phyloP scores from a whole-genome alignment of 495 filamentous ascomycete species.

The Penicillium coffeae region DNA sequence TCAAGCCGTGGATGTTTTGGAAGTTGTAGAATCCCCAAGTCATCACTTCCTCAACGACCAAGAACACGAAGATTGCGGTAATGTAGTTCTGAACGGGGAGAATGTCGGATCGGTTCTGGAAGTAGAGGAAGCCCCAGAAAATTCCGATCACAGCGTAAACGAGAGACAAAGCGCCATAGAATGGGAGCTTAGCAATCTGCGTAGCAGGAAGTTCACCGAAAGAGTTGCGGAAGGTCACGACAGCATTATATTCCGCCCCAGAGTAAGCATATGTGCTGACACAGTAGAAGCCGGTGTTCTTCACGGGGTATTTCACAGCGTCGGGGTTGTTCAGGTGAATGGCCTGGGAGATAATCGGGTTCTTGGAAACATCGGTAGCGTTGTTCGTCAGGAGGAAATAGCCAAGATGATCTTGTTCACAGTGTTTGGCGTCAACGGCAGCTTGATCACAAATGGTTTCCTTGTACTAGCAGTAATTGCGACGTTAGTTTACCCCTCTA shows the following conservation, averaged over 20 bases:
- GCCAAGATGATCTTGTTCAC: constrained; percentile 71
- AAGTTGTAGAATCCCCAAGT: constrained; percentile 98
- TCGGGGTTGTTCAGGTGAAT: constrained; percentile 73
- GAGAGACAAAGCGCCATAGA: constrained; percentile 93
- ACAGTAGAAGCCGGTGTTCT: constrained; percentile 94
- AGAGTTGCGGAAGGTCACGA: constrained; percentile 89
- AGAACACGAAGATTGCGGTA: constrained; percentile 91
- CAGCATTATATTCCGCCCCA: constrained; percentile 62
- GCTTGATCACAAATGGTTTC: constrained; percentile 72
- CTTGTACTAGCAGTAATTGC: constrained; percentile 43
- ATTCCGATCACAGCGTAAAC: constrained; percentile 82
- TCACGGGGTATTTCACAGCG: constrained; percentile 75
- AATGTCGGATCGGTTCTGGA: constrained; percentile 90
- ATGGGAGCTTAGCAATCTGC: constrained; percentile 95
- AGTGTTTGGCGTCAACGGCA: constrained; percentile 62
- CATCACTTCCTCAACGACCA: constrained; percentile 93
- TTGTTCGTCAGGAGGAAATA: constrained; percentile 77
- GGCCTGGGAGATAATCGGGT: constrained; percentile 69
- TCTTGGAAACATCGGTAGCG: constrained; percentile 62
- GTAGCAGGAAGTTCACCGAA: constrained; percentile 94
- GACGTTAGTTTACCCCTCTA: constrained; percentile 14
- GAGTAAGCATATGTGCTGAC: constrained; percentile 71
- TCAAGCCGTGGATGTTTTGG: constrained; percentile 82
- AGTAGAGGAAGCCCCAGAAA: constrained; percentile 95
- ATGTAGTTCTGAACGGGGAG: constrained; percentile 99